These are phyloP conservation scores for Podaxis rugospora DNA, from an alignment of 768 basidiomycete genomes.

Conservation along the genomic window DNA sequence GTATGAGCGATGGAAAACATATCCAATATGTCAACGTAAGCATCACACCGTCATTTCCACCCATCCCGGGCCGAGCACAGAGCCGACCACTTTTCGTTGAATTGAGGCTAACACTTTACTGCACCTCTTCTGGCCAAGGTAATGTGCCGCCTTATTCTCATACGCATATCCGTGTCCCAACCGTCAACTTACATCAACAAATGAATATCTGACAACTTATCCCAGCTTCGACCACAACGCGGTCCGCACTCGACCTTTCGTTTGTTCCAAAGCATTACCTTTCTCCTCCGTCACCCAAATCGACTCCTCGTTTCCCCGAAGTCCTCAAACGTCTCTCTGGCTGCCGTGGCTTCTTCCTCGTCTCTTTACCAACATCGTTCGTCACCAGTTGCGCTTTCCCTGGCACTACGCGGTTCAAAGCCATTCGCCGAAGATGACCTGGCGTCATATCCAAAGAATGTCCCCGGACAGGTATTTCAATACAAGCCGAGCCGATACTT, in stretches of 20 bases:
- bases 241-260: neutral
- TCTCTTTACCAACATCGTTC: neutral
- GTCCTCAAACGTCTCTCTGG: neutral
- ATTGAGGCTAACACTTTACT: neutral
- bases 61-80: neutral
- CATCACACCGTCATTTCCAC: neutral
- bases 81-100: neutral
- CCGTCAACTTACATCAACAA: neutral
- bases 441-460: neutral
- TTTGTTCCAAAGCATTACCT: neutral
- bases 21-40: neutral
- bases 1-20: neutral
- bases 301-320: neutral
- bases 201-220: neutral
- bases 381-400: neutral
- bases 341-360: neutral
- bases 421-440: neutral
- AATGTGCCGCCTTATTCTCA: neutral
- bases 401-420: neutral
- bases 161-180: neutral
- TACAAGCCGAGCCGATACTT: neutral
- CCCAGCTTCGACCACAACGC: neutral
- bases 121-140: neutral
- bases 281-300: neutral
- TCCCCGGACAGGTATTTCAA: neutral